These are phyloP conservation scores for Geranium brycei DNA, from an alignment of 345 rosid genomes.

Conservation along the genomic window DNA sequence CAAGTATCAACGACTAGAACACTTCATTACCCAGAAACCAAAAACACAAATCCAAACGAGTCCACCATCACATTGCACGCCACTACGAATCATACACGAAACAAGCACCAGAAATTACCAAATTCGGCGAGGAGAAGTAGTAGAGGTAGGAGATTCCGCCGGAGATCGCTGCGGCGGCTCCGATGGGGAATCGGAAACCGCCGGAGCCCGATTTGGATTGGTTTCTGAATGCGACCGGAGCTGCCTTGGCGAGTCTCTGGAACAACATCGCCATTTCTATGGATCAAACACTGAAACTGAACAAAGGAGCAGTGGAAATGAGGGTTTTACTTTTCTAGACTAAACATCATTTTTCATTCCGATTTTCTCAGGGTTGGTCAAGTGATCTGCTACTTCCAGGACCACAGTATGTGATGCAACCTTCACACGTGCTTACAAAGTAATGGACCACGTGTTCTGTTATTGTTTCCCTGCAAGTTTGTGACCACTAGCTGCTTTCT, in stretches of 20 bases:
- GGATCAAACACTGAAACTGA: background rate
- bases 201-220: slow-evolving; percentile 26
- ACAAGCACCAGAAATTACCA: slow-evolving; percentile 26
- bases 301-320: background rate
- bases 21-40: background rate
- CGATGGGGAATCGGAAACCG: slow-evolving; percentile 41
- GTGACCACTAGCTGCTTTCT: too few relatives aligned
- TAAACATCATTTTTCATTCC: too few relatives aligned
- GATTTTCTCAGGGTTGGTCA: too few relatives aligned
- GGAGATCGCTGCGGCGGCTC: slow-evolving; percentile 67
- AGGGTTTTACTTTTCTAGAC: background rate
- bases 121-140: slow-evolving; percentile 37
- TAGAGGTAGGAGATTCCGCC: slow-evolving; percentile 66
- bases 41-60: background rate
- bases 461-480: too few relatives aligned
- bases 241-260: slow-evolving; percentile 6
- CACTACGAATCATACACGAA: slow-evolving; percentile 6
- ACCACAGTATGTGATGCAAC: too few relatives aligned
- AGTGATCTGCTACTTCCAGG: too few relatives aligned
- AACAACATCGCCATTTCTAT: slow-evolving; percentile 7
- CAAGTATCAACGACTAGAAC: too few relatives aligned
- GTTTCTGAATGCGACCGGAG: slow-evolving; percentile 16
- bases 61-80: background rate
- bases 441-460: too few relatives aligned
- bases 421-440: too few relatives aligned